Base-by-base conservation (phyloP, 345 rosid genomes). In the Psidium guajava region DNA sequence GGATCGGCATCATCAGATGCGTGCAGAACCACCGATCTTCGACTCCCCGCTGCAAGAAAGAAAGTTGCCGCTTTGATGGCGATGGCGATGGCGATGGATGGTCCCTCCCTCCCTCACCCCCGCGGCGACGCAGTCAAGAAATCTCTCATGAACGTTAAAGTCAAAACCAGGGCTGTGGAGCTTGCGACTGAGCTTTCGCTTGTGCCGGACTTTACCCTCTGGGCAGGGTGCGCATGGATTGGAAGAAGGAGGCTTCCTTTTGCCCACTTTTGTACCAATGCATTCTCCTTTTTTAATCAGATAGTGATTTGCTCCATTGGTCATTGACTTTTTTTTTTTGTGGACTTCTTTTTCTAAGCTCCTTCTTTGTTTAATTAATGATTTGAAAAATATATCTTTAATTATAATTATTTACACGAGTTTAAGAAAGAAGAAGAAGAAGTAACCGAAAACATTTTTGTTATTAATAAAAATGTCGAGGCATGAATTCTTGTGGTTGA, bases 171-270 rank as follows among this genome's bases (percentile, higher is more conserved):
- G 24, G 47, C 44, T 2, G 0, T 0, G 22, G 75, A 7, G 22
- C 42, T 28, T 3, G 22, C 44, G 2, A 32, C 77, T 32, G 24
- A 32, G 75, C 77, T 64, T 64, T 32, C 44, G 22, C 77, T 2
- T 16, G 77, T 64, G 77, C 77, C 12, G 6, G 24, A 32, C 20
- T 36, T 54, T 18, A 1, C 24, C 11, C 1, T 69, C 47, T 36
- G 47, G 25, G 80, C 47, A 18, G 18, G 80, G 44, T 18, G 80
- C 80, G 1, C 1, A 2, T 9, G 1, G 47, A 18, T 20, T 18
- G 77, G 5, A 1, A 0, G 0, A 18, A 13, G 1, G 36, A 7
- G 75, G 21, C 4, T 18, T 32, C 3, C 7, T 16, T 16, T 64
- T 32, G 75, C 75, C 75, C 22, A 10, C 42, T 28, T 28, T 15